Percentiles rank a stretch among this genome's conserved stretches.
Conservation (phyloP, 2,329 filamentous ascomycete species). For the Monilinia fructicola region DNA sequence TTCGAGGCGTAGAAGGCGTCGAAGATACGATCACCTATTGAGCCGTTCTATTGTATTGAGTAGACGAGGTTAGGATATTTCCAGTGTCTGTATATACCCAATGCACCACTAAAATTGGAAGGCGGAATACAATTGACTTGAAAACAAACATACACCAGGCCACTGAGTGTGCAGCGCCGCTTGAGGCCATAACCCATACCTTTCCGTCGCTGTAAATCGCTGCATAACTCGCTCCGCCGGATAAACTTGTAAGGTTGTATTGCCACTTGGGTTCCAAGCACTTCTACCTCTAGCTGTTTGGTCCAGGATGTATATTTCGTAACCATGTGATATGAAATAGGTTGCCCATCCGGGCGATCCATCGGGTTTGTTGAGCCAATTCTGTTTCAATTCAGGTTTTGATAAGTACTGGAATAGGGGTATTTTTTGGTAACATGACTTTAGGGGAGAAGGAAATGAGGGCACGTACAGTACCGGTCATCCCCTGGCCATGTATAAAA, state of each 20-base stretch:
- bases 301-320: conserved; percentile 46
- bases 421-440: background rate
- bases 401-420: background rate
- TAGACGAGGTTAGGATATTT: background rate
- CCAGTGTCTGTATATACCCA: no score
- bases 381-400: conserved; percentile 32
- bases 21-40: conserved; percentile 34
- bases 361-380: conserved; percentile 51
- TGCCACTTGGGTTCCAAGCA: conserved; percentile 27
- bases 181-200: conserved; percentile 39
- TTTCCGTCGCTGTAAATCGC: conserved; percentile 36
- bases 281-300: conserved; percentile 27
- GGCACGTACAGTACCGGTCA: conserved; percentile 35
- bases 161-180: conserved; percentile 44
- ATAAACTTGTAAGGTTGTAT: conserved; percentile 22
- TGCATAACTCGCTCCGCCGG: conserved; percentile 33
- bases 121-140: background rate
- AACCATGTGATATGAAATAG: conserved; percentile 48
- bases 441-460: background rate
- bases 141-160: conserved; percentile 38
- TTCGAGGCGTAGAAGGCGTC: conserved; percentile 43
- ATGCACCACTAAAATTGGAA: background rate
- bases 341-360: conserved; percentile 49
- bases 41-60: conserved; percentile 26
- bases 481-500: conserved; percentile 35